Percentiles rank a stretch among this genome's conserved stretches.
Conservation (phyloP, 208 protist species). For the Trypanosoma theileri region DNA sequence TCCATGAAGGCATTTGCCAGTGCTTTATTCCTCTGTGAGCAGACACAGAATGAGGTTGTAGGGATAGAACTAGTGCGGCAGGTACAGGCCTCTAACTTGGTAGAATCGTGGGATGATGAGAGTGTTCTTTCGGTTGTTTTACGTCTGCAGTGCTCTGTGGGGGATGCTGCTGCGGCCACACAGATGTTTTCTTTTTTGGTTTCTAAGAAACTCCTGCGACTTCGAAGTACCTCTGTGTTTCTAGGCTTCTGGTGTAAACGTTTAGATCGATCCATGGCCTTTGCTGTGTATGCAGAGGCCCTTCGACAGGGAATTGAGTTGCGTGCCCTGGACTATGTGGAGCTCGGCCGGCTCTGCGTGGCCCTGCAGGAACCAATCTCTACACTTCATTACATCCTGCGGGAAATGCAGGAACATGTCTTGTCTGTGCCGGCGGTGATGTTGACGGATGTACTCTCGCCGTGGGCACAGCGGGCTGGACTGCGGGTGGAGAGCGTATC, state of each 20-base stretch:
- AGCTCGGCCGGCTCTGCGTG: constrained; percentile 51
- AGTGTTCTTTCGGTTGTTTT: constrained; percentile 60
- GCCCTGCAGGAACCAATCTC: constrained; percentile 37
- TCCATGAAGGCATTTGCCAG: constrained; percentile 45
- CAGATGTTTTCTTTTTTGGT: constrained; percentile 63
- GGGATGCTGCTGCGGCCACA: constrained; percentile 40
- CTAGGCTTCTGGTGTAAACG: constrained; percentile 50
- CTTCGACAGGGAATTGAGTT: constrained; percentile 51
- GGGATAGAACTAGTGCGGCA: constrained; percentile 50
- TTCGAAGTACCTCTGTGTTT: constrained; percentile 55
- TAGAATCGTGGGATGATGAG: constrained; percentile 48
- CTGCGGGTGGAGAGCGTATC: constrained; percentile 17
- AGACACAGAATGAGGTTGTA: constrained; percentile 21
- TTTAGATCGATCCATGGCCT: constrained; percentile 29
- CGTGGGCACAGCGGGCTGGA: constrained; percentile 33
- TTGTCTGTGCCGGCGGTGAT: constrained; percentile 34
- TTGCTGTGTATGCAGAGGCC: constrained; percentile 47
- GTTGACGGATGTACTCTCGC: constrained; percentile 42
- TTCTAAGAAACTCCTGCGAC: constrained; percentile 41
- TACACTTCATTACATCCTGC: constrained; percentile 52
- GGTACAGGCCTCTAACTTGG: constrained; percentile 28
- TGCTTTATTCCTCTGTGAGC: constrained; percentile 53
- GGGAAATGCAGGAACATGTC: constrained; percentile 57
- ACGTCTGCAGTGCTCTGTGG: constrained; percentile 57
- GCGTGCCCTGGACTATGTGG: constrained; percentile 42